phyloP scores from a whole-genome alignment of 257 asterid species.

The Nicotiana sylvestris region DNA sequence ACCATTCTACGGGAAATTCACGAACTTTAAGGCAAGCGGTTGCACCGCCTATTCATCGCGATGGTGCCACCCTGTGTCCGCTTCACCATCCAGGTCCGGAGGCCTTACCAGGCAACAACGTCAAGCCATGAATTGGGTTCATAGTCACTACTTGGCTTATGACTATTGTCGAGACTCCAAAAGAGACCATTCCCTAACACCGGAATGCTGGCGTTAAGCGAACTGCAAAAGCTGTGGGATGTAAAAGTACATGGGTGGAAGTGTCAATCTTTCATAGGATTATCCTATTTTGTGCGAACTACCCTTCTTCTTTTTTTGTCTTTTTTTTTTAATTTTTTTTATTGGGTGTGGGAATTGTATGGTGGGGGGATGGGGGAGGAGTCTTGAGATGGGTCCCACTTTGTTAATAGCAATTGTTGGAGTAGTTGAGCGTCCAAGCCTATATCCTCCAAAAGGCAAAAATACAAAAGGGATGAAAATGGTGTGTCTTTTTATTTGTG shows the following conservation, averaged over 20 bases:
- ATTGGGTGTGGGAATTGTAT: background rate
- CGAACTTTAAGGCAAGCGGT: constrained; percentile 64
- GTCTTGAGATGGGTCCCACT: constrained; percentile 43
- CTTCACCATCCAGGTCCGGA: constrained; percentile 61
- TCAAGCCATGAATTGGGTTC: constrained; percentile 71
- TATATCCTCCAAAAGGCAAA: constrained; percentile 12
- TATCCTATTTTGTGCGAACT: background rate
- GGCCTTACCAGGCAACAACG: constrained; percentile 54
- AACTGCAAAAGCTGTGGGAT: background rate
- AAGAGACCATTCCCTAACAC: constrained; percentile 77
- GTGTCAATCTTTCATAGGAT: background rate
- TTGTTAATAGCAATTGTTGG: constrained; percentile 27
- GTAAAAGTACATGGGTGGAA: background rate
- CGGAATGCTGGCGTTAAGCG: constrained; percentile 59
- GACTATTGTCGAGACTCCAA: constrained; percentile 68
- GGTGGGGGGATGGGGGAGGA: background rate
- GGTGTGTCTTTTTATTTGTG: background rate
- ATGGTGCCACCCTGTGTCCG: constrained; percentile 67
- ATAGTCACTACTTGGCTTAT: constrained; percentile 52
- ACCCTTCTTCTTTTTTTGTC: background rate
- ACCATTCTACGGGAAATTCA: constrained; percentile 72
- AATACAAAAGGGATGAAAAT: background rate
- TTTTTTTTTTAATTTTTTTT: no score
- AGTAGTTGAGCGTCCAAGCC: constrained; percentile 40
- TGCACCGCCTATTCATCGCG: constrained; percentile 72